phyloP scores from a whole-genome alignment of 1,139 yeast genomes.

The Yamadazyma friedrichii region DNA sequence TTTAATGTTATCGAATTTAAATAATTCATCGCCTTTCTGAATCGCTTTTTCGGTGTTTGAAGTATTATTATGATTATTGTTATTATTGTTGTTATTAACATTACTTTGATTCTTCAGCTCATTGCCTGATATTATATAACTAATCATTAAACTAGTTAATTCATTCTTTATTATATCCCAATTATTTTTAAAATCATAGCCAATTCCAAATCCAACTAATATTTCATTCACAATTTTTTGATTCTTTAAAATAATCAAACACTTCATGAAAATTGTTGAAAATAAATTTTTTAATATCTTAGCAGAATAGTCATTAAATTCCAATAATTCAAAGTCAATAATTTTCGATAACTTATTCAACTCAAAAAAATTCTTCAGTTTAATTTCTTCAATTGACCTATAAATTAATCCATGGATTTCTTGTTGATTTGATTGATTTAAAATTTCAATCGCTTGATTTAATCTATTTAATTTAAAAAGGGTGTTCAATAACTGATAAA shows the following conservation, averaged over 20 bases:
- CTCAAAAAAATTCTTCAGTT: constrained; percentile 39
- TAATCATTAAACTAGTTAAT: constrained; percentile 51
- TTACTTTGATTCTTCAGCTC: no score
- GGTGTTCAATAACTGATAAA: constrained; percentile 55
- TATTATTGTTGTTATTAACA: not conserved
- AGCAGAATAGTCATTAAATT: constrained; percentile 51
- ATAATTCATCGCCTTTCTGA: constrained; percentile 28
- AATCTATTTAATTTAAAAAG: constrained; percentile 63
- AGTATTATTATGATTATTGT: not conserved
- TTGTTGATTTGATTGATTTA: constrained; percentile 45
- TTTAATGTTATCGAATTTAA: constrained; percentile 50
- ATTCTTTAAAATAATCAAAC: constrained; percentile 64
- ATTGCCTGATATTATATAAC: constrained; percentile 40
- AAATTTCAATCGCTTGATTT: constrained; percentile 56
- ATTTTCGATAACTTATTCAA: constrained; percentile 34
- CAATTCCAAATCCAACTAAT: constrained; percentile 9
- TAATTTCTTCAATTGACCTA: constrained; percentile 64
- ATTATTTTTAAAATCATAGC: constrained; percentile 44
- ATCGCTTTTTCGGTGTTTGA: not conserved
- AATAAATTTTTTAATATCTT: constrained; percentile 67
- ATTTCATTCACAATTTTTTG: constrained; percentile 67
- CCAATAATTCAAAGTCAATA: constrained; percentile 22
- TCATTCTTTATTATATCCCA: constrained; percentile 64
- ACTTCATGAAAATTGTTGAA: constrained; percentile 62
- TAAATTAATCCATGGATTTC: constrained; percentile 52